Evolutionary conservation across 2,329 filamentous ascomycete species (phyloP).

Genomic region (Rhinocladiella similis): DNA sequence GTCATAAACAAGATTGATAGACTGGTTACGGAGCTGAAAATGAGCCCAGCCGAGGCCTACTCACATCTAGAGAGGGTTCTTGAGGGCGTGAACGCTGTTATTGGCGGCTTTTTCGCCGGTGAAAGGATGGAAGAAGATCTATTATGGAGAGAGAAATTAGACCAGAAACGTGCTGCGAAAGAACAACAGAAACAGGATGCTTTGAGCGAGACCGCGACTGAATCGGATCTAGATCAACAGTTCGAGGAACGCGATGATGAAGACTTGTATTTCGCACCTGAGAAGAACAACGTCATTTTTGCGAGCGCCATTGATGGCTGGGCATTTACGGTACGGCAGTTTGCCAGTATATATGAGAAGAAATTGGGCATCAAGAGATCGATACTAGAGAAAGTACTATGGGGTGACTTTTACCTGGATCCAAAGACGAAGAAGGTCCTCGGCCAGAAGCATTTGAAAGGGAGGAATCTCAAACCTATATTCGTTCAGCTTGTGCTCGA

Average conservation of each 20-base stretch:
- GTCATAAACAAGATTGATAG: slow-evolving; percentile 99
- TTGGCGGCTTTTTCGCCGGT: slow-evolving; percentile 96
- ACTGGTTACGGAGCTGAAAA: slow-evolving; percentile 87
- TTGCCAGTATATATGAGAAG: slow-evolving; percentile 90
- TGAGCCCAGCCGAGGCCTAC: slow-evolving; percentile 88
- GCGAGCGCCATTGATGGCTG: slow-evolving; percentile 97
- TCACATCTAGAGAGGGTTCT: slow-evolving; percentile 83
- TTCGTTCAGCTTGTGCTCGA: slow-evolving; percentile 96
- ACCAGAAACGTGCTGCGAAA: slow-evolving; percentile 72
- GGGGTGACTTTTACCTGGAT: slow-evolving; percentile 95
- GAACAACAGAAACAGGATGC: slow-evolving; percentile 46
- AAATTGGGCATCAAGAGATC: slow-evolving; percentile 92
- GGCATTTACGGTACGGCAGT: slow-evolving; percentile 96
- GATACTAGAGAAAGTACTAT: slow-evolving; percentile 87
- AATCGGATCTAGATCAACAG: slow-evolving; percentile 52
- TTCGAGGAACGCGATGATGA: slow-evolving; percentile 94
- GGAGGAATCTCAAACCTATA: slow-evolving; percentile 87
- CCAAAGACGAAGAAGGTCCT: slow-evolving; percentile 95
- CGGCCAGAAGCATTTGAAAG: slow-evolving; percentile 87
- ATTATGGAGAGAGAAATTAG: slow-evolving; percentile 90
- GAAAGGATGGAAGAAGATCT: slow-evolving; percentile 98
- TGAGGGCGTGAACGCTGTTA: slow-evolving; percentile 94
- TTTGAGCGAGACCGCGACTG: slow-evolving; percentile 30
- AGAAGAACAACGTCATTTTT: slow-evolving; percentile 99
- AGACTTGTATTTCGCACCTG: slow-evolving; percentile 95